phyloP scores from a whole-genome alignment of 805 yeast species.

The Peterozyma xylosa region DNA sequence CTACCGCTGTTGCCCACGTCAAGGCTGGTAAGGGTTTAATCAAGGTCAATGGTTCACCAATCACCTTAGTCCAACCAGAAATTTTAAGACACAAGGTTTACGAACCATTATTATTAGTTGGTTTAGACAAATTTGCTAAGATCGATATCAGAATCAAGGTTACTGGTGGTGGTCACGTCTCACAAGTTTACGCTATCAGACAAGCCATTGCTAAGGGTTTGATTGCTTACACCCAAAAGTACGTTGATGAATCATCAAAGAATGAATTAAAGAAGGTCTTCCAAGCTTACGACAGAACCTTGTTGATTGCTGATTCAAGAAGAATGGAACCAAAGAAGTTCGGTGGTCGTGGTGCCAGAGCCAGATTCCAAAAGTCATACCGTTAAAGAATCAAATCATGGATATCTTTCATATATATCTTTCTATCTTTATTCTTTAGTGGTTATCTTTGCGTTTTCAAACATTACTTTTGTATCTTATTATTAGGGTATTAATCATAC shows the following conservation, averaged over 20 bases:
- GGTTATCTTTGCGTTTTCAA: not conserved
- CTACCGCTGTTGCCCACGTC: constrained; percentile 99
- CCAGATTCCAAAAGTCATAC: constrained; percentile 99
- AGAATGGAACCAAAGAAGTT: constrained; percentile 99
- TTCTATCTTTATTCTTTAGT: not conserved
- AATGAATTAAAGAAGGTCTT: constrained; percentile 98
- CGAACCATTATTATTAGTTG: constrained; percentile 98
- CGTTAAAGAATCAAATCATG: constrained; percentile 52
- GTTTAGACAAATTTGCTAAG: constrained; percentile 97
- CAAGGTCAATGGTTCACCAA: constrained; percentile 99
- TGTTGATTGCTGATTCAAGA: constrained; percentile 98
- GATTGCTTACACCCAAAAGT: constrained; percentile 99
- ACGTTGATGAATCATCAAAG: constrained; percentile 98
- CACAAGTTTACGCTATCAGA: constrained; percentile 99
- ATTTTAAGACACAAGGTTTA: constrained; percentile 98
- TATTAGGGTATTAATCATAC: too few relatives aligned
- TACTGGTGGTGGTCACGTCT: constrained; percentile 99
- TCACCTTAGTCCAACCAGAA: constrained; percentile 98
- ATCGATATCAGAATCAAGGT: constrained; percentile 98
- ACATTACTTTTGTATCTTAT: too few relatives aligned
- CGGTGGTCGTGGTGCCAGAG: constrained; percentile 99
- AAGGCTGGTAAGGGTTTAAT: constrained; percentile 99
- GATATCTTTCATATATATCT: not conserved
- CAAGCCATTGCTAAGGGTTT: constrained; percentile 99
- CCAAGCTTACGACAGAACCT: constrained; percentile 97